Conservation (phyloP, 768 basidiomycete species). For the Trametes maxima region DNA sequence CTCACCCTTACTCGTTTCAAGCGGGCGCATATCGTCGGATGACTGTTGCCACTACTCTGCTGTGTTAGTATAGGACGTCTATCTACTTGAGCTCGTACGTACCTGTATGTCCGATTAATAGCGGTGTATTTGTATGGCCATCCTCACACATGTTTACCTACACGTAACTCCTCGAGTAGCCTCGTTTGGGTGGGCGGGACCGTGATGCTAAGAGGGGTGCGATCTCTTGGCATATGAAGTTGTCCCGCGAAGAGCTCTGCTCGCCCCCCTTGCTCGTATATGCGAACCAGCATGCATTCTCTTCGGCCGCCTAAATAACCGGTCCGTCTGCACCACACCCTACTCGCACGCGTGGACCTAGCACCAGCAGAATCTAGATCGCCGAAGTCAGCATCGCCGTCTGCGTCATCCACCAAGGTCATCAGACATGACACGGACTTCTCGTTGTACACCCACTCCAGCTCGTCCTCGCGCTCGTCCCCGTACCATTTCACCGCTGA, state of each 20-base stretch:
- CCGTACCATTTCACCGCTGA: constrained; percentile 27
- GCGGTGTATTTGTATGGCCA: background rate
- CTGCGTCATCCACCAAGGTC: background rate
- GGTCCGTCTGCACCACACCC: background rate
- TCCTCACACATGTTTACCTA: background rate
- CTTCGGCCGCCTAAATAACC: background rate
- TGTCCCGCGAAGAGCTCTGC: background rate
- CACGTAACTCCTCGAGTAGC: background rate
- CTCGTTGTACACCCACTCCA: constrained; percentile 25
- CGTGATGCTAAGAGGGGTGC: too few relatives aligned
- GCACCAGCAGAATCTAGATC: constrained; percentile 23
- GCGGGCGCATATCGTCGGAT: background rate
- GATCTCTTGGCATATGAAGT: too few relatives aligned
- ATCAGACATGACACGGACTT: constrained; percentile 9
- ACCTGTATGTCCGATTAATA: background rate
- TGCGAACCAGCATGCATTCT: too few relatives aligned
- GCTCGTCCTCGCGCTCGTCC: constrained; percentile 13
- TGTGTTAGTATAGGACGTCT: background rate
- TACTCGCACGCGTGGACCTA: background rate
- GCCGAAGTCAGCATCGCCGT: background rate
- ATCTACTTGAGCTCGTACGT: background rate
- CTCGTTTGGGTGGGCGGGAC: too few relatives aligned
- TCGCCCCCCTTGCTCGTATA: too few relatives aligned
- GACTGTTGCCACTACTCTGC: background rate
- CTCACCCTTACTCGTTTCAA: too few relatives aligned